Base-by-base conservation (phyloP, 2,329 filamentous ascomycete species). In the Fusarium concolor region DNA sequence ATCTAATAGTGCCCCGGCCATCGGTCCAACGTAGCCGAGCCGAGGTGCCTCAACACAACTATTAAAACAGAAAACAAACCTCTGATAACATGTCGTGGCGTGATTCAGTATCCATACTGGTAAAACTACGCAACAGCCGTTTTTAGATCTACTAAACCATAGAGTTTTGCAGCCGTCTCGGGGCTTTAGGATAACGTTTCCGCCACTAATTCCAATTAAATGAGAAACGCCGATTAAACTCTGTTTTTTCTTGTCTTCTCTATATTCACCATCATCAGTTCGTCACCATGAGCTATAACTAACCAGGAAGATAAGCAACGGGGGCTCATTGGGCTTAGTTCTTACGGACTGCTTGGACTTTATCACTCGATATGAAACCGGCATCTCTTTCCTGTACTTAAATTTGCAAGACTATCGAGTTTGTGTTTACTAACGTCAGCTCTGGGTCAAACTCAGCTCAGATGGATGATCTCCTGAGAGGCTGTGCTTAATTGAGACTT, bases 51-150 rank as follows among this genome's bases (percentile, higher is more conserved):
- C 38, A 63, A 38, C 33, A 44, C 15, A 31, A 31, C 29, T 12
- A 20, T 22, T 17, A 18, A 44, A 60, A 50, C 11, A 33, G 29
- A 41, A 20, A 33, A 38, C 18, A 20, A 17, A 56, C 42, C 20
- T 33, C 43, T 20, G 33, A 43, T 28, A 43, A 22, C 49, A 41
- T 43, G 33, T 26, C 14, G 26, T 45, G 38, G 41, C 39, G 31
- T 56, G 20, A 24, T 42, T 18, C 33, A 42, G 24, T 22, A 18
- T 29, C 31, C 35, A 33, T 35, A 29, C 24, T 24, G 61, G 20
- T 38, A 67, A 65, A 67, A 56, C 60, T 60, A 46, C 65, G 54
- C 60, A 68, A 44, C 50, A 42, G 18, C 42, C 42, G 38, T 33
- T 43, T 39, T 56, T 56, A 41, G 39, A 51, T 24, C 29, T 38